Evolutionary conservation across 176 grass and related monocot species (phyloP).

Genomic region (Chrysopogon serrulatus): DNA sequence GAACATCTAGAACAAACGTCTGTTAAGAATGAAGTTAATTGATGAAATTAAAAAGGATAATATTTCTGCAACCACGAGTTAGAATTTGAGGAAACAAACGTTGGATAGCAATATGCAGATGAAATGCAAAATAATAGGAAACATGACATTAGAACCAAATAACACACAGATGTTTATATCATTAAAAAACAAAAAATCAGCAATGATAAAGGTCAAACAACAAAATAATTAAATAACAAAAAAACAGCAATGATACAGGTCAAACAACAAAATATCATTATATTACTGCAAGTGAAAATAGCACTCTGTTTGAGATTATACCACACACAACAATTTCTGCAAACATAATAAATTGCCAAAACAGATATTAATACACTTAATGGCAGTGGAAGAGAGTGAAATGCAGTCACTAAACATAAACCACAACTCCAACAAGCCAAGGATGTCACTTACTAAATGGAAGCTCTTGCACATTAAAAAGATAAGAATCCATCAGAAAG

Average conservation of each 20-base stretch:
- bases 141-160: background rate
- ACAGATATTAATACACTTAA: background rate
- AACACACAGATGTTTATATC: background rate
- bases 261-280: background rate
- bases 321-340: background rate
- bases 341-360: background rate
- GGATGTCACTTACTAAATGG: background rate
- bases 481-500: background rate
- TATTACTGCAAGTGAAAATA: background rate
- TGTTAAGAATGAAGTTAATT: slow-evolving; percentile 43
- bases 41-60: slow-evolving; percentile 18
- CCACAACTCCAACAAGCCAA: background rate
- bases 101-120: background rate
- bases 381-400: background rate
- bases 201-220: too few species aligned
- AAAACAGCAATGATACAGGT: background rate
- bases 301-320: background rate
- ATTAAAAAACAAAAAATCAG: too few species aligned
- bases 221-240: slow-evolving; percentile 11
- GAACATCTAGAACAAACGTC: slow-evolving; percentile 99
- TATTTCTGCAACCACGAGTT: background rate
- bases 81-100: background rate
- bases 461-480: slow-evolving; percentile 17
- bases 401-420: background rate
- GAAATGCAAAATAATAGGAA: slow-evolving; percentile 3